Evolutionary conservation across 148 eudicot genomes (phyloP).

Genomic region (Vaccinium macrocarpon): DNA sequence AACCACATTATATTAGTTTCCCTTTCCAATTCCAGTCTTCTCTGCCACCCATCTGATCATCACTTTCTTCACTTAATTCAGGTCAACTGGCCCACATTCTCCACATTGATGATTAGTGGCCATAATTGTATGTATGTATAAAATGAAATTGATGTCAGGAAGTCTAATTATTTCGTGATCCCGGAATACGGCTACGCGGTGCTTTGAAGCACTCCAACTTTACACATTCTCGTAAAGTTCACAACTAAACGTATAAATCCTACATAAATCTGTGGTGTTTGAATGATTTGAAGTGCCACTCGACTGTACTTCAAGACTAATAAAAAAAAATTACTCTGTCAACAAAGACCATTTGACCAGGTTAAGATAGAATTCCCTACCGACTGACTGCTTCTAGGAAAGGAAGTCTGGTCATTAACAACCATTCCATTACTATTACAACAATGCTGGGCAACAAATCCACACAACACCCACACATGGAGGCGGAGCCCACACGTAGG

Average conservation of each 20-base stretch:
- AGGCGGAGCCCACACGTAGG: too few relatives aligned
- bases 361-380: not conserved
- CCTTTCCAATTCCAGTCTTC: not conserved
- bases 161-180: too few relatives aligned
- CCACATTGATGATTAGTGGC: not conserved
- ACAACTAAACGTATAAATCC: too few relatives aligned
- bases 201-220: too few relatives aligned
- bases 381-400: not conserved
- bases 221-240: too few relatives aligned
- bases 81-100: not conserved
- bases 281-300: too few relatives aligned
- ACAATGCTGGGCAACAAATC: not conserved
- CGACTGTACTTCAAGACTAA: too few relatives aligned
- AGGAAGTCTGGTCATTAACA: not conserved
- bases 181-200: too few relatives aligned
- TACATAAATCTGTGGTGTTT: too few relatives aligned
- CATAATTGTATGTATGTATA: too few relatives aligned
- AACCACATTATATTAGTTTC: not conserved
- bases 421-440: not conserved
- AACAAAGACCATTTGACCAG: not conserved
- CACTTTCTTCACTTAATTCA: not conserved
- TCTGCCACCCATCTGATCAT: not conserved
- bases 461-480: too few relatives aligned
- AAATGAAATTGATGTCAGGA: not conserved
- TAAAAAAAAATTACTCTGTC: not conserved